A percentile compares a stretch with the other conserved stretches of the same genome.
Conservation (phyloP, 306 rosid species). For the Carpinus viminea region DNA sequence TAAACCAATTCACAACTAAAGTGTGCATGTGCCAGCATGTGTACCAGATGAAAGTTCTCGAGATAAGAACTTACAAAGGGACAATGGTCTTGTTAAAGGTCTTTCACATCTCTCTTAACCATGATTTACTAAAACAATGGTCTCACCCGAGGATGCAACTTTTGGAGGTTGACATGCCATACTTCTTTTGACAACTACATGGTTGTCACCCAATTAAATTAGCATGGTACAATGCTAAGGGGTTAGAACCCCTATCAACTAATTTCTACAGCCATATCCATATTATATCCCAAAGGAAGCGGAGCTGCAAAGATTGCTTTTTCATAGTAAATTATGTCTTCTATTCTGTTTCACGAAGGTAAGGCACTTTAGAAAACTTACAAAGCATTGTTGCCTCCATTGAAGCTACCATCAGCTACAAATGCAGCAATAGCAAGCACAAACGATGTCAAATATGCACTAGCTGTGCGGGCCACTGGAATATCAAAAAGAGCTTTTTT, state of each 20-base stretch:
- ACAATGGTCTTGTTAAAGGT: background rate
- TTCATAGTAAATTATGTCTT: background rate
- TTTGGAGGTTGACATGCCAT: background rate
- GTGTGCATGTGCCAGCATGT: background rate
- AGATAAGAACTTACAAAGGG: background rate
- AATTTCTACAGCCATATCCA: background rate
- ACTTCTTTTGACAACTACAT: background rate
- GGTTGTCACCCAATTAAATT: background rate
- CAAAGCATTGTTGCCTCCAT: constrained; percentile 94
- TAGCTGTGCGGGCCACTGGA: constrained; percentile 84
- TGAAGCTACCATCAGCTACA: constrained; percentile 86
- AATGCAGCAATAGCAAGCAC: constrained; percentile 81
- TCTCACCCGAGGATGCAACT: background rate
- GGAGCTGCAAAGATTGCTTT: background rate
- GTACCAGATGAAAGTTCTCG: too few relatives aligned
- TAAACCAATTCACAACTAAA: background rate
- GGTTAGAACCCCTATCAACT: background rate
- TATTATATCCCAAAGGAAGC: background rate
- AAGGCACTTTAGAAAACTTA: constrained; percentile 37
- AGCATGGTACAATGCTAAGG: background rate
- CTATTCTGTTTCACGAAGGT: background rate
- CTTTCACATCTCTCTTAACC: background rate
- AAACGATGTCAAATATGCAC: constrained; percentile 81
- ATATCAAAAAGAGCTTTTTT: constrained; percentile 88
- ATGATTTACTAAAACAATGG: background rate